Evolutionary conservation across 441 rosid species (phyloP).

Genomic region (Adansonia madagascariensis): DNA sequence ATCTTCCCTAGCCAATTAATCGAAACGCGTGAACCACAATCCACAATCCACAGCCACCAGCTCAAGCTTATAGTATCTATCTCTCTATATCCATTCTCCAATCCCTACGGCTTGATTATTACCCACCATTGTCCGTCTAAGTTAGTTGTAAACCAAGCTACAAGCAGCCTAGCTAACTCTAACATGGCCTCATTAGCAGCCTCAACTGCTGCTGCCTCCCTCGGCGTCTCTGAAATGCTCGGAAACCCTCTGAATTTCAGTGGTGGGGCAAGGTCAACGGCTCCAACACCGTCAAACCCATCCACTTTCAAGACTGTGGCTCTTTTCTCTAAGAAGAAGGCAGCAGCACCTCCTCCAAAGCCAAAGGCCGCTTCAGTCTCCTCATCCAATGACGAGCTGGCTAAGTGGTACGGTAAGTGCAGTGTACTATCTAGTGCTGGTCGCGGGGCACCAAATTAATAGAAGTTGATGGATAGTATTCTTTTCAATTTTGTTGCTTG

Average conservation of each 20-base stretch:
- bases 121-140: neutral
- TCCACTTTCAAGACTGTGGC: slow-evolving; percentile 72
- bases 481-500: neutral
- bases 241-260: slow-evolving; percentile 74
- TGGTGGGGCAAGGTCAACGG: slow-evolving; percentile 50
- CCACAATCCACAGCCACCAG: slow-evolving; percentile 53
- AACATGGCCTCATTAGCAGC: slow-evolving; percentile 62
- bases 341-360: slow-evolving; percentile 68
- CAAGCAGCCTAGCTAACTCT: neutral
- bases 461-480: too few species aligned
- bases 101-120: neutral
- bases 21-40: slow-evolving; percentile 32
- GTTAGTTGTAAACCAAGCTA: slow-evolving; percentile 7
- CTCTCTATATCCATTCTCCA: slow-evolving; percentile 25
- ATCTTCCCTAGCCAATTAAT: slow-evolving; percentile 45
- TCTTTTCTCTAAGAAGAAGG: slow-evolving; percentile 81
- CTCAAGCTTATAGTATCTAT: slow-evolving; percentile 52
- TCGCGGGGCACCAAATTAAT: too few species aligned
- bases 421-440: neutral
- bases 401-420: slow-evolving; percentile 96
- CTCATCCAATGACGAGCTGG: slow-evolving; percentile 66
- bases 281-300: slow-evolving; percentile 59
- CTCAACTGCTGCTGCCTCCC: slow-evolving; percentile 65
- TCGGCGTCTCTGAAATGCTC: slow-evolving; percentile 83
- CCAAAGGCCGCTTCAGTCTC: slow-evolving; percentile 54